These are phyloP conservation scores for Moesziomyces antarcticus DNA, from an alignment of 1,284 basidiomycete species.

Conservation along the genomic window DNA sequence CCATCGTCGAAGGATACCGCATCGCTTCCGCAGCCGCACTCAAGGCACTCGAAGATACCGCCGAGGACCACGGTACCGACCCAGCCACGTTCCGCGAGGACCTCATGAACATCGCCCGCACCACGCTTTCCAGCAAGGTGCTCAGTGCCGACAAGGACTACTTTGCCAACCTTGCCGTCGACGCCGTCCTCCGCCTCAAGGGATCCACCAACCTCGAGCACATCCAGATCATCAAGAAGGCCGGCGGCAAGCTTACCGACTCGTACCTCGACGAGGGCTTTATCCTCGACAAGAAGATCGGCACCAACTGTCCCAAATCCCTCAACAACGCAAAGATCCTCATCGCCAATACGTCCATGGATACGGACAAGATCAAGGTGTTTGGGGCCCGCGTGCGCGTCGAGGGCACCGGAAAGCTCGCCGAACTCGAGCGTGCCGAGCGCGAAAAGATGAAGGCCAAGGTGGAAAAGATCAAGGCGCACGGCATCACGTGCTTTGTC, in stretches of 20 bases:
- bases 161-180: conserved; percentile 97
- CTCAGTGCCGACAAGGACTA: conserved; percentile 97
- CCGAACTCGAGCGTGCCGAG: conserved; percentile 96
- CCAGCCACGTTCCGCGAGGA: conserved; percentile 83
- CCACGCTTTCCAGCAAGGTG: conserved; percentile 96
- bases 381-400: conserved; percentile 97
- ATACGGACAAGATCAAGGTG: conserved; percentile 99
- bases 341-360: conserved; percentile 99
- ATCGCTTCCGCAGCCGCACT: conserved; percentile 90
- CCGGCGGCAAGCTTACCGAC: conserved; percentile 96
- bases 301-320: conserved; percentile 92
- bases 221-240: conserved; percentile 99
- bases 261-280: conserved; percentile 99
- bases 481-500: conserved; percentile 97
- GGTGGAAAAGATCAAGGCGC: conserved; percentile 90
- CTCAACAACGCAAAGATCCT: conserved; percentile 95
- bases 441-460: conserved; percentile 99
- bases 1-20: conserved; percentile 98
- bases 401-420: conserved; percentile 93
- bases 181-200: conserved; percentile 93
- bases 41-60: conserved; percentile 81
- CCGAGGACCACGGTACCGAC: conserved; percentile 82
- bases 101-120: conserved; percentile 94
- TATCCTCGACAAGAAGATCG: conserved; percentile 96
- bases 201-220: conserved; percentile 97